phyloP scores from a whole-genome alignment of 495 filamentous ascomycete genomes.

The Gamarada debralockiae region DNA sequence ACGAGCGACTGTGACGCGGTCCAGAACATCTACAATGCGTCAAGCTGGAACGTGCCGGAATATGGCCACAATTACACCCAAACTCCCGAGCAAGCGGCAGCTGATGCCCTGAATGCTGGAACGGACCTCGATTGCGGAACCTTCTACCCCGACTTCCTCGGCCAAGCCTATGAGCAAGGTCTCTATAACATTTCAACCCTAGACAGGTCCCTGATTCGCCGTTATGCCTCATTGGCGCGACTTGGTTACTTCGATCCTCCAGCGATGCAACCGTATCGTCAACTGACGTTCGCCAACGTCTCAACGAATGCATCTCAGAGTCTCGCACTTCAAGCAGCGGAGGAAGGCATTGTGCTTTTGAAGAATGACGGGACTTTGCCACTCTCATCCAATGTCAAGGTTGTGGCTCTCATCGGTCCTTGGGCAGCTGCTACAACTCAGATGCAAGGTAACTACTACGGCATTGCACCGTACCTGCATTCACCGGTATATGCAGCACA shows the following conservation, averaged over 20 bases:
- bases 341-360: slow-evolving; percentile 54
- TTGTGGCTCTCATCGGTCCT: slow-evolving; percentile 54
- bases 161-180: slow-evolving; percentile 43
- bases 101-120: slow-evolving; percentile 52
- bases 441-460: slow-evolving; percentile 60
- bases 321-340: slow-evolving; percentile 55
- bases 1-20: slow-evolving; percentile 56
- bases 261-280: slow-evolving; percentile 40
- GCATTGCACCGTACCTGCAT: slow-evolving; percentile 51
- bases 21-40: slow-evolving; percentile 47
- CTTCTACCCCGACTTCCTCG: slow-evolving; percentile 48
- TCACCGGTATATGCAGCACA: slow-evolving; percentile 48
- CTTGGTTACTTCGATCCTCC: slow-evolving; percentile 58
- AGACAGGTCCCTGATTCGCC: slow-evolving; percentile 49
- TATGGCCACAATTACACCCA: slow-evolving; percentile 46
- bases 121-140: slow-evolving; percentile 61
- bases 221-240: slow-evolving; percentile 51
- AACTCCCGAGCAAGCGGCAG: slow-evolving; percentile 43
- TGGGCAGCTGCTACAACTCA: slow-evolving; percentile 57
- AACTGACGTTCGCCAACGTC: slow-evolving; percentile 50
- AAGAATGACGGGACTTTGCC: slow-evolving; percentile 60
- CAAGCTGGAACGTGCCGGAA: slow-evolving; percentile 11
- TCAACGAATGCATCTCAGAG: slow-evolving; percentile 44
- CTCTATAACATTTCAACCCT: slow-evolving; percentile 44
- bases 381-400: slow-evolving; percentile 33